These are phyloP conservation scores for Trichophyton equinum DNA, from an alignment of 2,329 filamentous ascomycete genomes.

Conservation along the genomic window DNA sequence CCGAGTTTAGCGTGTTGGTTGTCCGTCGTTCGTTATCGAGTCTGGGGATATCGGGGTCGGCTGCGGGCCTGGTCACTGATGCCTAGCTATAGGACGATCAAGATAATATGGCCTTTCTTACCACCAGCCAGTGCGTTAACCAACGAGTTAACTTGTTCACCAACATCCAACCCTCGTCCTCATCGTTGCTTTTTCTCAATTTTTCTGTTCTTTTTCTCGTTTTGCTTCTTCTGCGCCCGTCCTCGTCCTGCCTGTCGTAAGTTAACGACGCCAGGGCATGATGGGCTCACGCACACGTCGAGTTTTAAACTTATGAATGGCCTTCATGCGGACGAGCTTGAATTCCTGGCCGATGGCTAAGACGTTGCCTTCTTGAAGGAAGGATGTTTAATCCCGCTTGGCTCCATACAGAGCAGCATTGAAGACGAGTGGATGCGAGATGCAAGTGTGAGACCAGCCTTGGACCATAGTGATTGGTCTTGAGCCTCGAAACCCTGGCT, in stretches of 20 bases:
- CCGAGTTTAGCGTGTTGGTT: too few species aligned
- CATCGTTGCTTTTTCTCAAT: neutral
- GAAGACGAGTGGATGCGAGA: neutral
- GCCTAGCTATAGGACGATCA: neutral
- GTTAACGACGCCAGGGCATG: neutral
- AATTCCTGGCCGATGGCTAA: neutral
- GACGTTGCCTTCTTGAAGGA: conserved; percentile 1
- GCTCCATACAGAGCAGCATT: neutral
- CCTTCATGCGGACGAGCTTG: neutral
- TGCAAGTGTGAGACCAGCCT: conserved; percentile 3
- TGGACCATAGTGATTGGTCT: conserved; percentile 5
- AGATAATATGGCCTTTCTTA: neutral
- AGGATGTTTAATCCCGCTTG: neutral
- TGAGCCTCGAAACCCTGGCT: neutral
- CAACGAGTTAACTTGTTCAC: neutral
- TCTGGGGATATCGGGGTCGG: neutral
- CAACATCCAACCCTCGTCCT: neutral
- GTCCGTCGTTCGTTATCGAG: neutral
- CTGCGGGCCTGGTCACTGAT: neutral
- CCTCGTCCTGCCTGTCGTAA: neutral
- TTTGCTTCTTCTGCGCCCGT: neutral
- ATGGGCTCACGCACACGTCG: neutral
- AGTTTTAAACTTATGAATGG: neutral
- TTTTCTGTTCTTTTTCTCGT: neutral
- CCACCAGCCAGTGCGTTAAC: neutral